phyloP scores from a whole-genome alignment of 2,329 filamentous ascomycete species.

The Dryadomyces quercivorus region DNA sequence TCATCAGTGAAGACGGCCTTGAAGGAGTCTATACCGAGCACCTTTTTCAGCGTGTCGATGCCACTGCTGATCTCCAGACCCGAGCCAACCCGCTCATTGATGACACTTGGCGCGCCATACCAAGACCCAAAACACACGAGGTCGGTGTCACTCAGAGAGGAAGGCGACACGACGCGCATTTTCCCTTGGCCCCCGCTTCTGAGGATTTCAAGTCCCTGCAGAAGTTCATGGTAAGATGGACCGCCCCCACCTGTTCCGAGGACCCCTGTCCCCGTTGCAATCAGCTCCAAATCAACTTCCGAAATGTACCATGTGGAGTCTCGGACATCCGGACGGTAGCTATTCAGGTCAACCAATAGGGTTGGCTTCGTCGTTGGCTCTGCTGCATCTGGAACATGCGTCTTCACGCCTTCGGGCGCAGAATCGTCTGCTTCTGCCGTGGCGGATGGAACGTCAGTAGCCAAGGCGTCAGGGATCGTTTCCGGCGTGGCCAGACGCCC shows the following conservation, averaged over 20 bases:
- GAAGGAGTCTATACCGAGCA: conserved; percentile 19
- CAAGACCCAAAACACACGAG: conserved; percentile 37
- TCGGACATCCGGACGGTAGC: conserved; percentile 35
- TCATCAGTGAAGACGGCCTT: conserved; percentile 24
- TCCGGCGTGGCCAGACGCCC: conserved; percentile 26
- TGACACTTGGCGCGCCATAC: conserved; percentile 30
- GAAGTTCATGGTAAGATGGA: conserved; percentile 36
- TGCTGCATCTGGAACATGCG: conserved; percentile 4
- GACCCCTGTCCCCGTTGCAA: conserved; percentile 46
- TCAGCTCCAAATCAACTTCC: conserved; percentile 44
- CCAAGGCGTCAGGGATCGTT: background rate
- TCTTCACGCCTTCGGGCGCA: background rate
- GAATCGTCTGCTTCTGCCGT: background rate
- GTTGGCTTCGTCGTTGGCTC: conserved; percentile 11
- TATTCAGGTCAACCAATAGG: conserved; percentile 16
- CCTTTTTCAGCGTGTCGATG: conserved; percentile 22
- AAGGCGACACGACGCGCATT: conserved; percentile 35
- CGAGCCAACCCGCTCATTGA: conserved; percentile 23
- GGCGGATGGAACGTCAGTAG: background rate
- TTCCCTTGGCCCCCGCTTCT: conserved; percentile 29
- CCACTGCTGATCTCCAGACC: conserved; percentile 25
- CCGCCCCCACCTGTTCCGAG: conserved; percentile 49
- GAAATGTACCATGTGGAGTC: conserved; percentile 44
- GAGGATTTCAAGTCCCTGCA: conserved; percentile 37
- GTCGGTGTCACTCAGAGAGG: conserved; percentile 35